These are phyloP conservation scores for Sarcodon sp. DNA, from an alignment of 768 basidiomycete species.

Conservation along the genomic window DNA sequence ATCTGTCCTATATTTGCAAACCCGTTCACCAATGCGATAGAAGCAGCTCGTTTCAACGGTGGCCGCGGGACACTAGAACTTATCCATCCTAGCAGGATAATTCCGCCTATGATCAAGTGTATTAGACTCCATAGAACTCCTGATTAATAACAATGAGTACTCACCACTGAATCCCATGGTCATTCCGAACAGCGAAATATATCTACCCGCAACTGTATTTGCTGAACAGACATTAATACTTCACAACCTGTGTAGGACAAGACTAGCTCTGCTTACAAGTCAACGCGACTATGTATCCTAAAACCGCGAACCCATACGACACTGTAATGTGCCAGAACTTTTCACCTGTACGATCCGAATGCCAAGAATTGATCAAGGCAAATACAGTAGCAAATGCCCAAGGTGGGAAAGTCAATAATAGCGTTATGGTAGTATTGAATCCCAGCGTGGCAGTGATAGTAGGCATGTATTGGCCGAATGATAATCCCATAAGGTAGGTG, in stretches of 20 bases:
- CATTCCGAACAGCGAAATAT: conserved; percentile 9
- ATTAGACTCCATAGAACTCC: not conserved
- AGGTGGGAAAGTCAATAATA: conserved; percentile 28
- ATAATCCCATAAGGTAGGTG: conserved; percentile 9
- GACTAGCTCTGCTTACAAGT: not conserved
- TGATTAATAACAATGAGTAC: not conserved
- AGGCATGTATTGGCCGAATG: conserved; percentile 8
- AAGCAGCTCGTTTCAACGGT: not conserved
- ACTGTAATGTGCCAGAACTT: not conserved
- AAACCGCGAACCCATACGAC: not conserved
- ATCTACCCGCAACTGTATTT: conserved; percentile 6
- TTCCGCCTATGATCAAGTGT: not conserved
- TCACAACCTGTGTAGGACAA: not conserved
- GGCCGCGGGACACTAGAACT: conserved; percentile 6
- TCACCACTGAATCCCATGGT: conserved; percentile 9
- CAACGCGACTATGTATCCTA: not conserved
- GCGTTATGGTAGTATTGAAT: conserved; percentile 22
- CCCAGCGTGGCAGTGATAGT: conserved; percentile 21
- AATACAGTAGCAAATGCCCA: conserved; percentile 18
- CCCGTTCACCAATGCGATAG: not conserved
- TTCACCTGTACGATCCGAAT: not conserved
- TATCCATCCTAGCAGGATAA: conserved; percentile 11
- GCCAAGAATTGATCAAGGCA: conserved; percentile 13
- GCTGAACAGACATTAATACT: conserved; percentile 1
- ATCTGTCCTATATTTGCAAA: conserved; percentile 3